A percentile compares a stretch with the other conserved stretches of the same genome.
Evolutionary conservation across 1,139 yeast species (phyloP).

Genomic region (Zygotorulaspora mrakii): DNA sequence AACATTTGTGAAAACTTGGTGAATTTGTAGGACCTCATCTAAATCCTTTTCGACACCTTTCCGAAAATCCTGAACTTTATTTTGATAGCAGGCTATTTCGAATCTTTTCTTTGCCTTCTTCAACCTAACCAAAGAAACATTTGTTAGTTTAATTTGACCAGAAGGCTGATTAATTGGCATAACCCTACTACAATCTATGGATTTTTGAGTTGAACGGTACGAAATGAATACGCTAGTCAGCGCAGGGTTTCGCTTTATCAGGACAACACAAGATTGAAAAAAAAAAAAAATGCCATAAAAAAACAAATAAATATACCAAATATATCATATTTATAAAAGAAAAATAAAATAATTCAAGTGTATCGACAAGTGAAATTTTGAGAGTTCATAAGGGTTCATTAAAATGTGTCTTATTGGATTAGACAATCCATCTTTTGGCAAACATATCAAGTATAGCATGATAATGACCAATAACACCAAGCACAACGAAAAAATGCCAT

Average conservation of each 20-base stretch:
- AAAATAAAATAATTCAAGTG: not conserved
- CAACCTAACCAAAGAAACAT: slow-evolving; percentile 88
- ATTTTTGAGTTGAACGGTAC: too few relatives aligned
- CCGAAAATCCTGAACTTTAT: slow-evolving; percentile 94
- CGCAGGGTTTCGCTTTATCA: not conserved
- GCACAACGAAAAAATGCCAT: slow-evolving; percentile 89
- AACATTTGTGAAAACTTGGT: slow-evolving; percentile 89
- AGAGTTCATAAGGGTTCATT: slow-evolving; percentile 1
- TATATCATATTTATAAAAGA: not conserved
- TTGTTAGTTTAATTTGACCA: slow-evolving; percentile 83
- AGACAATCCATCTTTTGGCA: slow-evolving; percentile 35
- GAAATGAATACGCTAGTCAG: too few relatives aligned
- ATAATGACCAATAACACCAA: slow-evolving; percentile 86
- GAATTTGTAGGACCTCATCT: slow-evolving; percentile 93
- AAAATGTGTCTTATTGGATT: not conserved
- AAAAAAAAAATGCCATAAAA: slow-evolving; percentile 1
- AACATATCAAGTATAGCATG: slow-evolving; percentile 71
- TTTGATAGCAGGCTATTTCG: slow-evolving; percentile 94
- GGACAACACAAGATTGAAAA: not conserved
- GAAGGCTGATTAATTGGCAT: slow-evolving; percentile 73
- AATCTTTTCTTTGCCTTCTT: slow-evolving; percentile 86
- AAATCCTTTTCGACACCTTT: slow-evolving; percentile 82
- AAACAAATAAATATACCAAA: not conserved
- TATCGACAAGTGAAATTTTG: slow-evolving; percentile 6
- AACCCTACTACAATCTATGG: not conserved